A percentile compares a stretch with the other conserved stretches of the same genome.
These are phyloP conservation scores for Dalbergia cultrata DNA, from an alignment of 306 rosid species.

Conservation along the genomic window DNA sequence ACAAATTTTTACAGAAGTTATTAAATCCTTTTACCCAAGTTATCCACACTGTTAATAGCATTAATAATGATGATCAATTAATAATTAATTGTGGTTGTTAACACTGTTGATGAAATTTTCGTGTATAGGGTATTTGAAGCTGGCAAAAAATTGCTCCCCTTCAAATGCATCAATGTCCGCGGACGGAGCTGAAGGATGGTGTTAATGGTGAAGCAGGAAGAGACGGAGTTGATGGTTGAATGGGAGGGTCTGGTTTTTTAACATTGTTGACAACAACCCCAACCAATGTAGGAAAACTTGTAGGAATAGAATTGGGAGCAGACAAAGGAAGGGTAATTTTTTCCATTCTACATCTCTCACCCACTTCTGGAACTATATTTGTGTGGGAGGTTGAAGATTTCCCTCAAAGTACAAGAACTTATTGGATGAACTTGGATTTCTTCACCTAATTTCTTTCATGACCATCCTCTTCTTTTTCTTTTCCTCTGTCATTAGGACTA, in stretches of 20 bases:
- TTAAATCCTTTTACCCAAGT: too few relatives aligned
- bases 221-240: constrained; percentile 49
- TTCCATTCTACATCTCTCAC: constrained; percentile 35
- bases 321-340: background rate
- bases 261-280: constrained; percentile 39
- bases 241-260: constrained; percentile 48
- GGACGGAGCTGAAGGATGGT: constrained; percentile 10
- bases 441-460: constrained; percentile 43
- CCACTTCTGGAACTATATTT: constrained; percentile 39
- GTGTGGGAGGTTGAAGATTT: constrained; percentile 78
- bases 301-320: background rate
- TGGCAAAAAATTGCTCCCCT: too few relatives aligned
- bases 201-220: constrained; percentile 48
- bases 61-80: too few relatives aligned
- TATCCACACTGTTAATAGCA: too few relatives aligned
- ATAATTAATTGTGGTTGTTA: too few relatives aligned
- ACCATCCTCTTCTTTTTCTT: background rate
- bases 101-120: too few relatives aligned
- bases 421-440: constrained; percentile 58
- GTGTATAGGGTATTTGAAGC: too few relatives aligned
- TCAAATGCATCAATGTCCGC: too few relatives aligned
- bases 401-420: constrained; percentile 81
- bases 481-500: background rate
- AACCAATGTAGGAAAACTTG: constrained; percentile 9
- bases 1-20: too few relatives aligned